phyloP scores from a whole-genome alignment of 108 stramenopile genomes.

The Cyclotella baltica region DNA sequence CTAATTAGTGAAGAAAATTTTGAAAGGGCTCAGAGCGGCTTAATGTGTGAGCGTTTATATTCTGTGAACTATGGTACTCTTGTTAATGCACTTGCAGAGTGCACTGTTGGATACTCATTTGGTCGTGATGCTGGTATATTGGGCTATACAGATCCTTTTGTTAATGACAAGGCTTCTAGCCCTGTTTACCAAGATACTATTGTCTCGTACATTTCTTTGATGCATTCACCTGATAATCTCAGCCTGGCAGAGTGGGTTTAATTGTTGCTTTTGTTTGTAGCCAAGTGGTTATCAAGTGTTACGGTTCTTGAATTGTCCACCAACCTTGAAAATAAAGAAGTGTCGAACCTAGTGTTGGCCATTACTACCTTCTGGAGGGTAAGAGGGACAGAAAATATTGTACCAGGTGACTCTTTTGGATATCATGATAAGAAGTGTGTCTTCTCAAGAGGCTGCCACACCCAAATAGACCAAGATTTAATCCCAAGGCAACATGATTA shows the following conservation, averaged over 20 bases:
- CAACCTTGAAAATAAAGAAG: slow-evolving; percentile 42
- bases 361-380: slow-evolving; percentile 40
- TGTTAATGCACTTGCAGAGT: slow-evolving; percentile 81
- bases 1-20: too few species aligned
- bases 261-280: slow-evolving; percentile 67
- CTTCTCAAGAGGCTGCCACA: slow-evolving; percentile 18
- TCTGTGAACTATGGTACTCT: too few species aligned
- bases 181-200: slow-evolving; percentile 81
- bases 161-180: slow-evolving; percentile 82
- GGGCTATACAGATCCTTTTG: slow-evolving; percentile 74
- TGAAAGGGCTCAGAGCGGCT: too few species aligned
- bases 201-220: slow-evolving; percentile 61
- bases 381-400: slow-evolving; percentile 45
- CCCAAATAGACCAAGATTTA: not conserved
- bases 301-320: slow-evolving; percentile 64
- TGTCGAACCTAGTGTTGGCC: slow-evolving; percentile 21
- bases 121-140: slow-evolving; percentile 66
- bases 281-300: slow-evolving; percentile 85
- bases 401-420: slow-evolving; percentile 40
- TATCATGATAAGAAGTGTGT: slow-evolving; percentile 15
- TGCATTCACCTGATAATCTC: slow-evolving; percentile 68
- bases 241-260: slow-evolving; percentile 76
- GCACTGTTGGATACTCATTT: slow-evolving; percentile 77
- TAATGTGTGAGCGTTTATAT: too few species aligned
- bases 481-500: not conserved